Evolutionary conservation across 768 basidiomycete genomes (phyloP).

Genomic region (Suillus subluteus): DNA sequence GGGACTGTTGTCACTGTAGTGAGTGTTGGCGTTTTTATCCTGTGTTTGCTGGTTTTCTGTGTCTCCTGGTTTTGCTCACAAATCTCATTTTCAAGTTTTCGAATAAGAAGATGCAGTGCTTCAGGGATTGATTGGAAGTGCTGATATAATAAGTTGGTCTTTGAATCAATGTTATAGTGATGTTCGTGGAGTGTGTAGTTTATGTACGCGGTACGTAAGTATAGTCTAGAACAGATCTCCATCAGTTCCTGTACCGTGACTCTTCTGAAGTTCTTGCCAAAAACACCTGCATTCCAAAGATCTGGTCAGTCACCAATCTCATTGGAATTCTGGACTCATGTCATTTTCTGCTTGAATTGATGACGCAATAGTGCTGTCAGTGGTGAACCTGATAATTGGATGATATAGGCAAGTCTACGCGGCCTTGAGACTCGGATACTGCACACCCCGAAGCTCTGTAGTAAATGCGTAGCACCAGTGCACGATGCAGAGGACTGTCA

Average conservation of each 20-base stretch:
- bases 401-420: not conserved
- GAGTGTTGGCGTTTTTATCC: conserved; percentile 19
- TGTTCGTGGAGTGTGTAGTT: not conserved
- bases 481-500: not conserved
- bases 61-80: not conserved
- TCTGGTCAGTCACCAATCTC: no score
- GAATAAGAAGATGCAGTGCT: conserved; percentile 7
- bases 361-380: no score
- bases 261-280: no score
- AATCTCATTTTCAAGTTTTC: conserved; percentile 13
- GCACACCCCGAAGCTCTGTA: not conserved
- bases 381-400: no score
- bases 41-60: not conserved
- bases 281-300: no score
- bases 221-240: no score
- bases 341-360: no score
- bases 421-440: not conserved
- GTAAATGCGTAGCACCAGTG: not conserved
- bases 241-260: no score
- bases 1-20: conserved; percentile 60
- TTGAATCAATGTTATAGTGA: not conserved
- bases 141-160: not conserved
- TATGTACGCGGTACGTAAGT: no score
- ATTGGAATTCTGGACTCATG: no score
- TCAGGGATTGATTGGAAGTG: not conserved